phyloP scores from a whole-genome alignment of 129 eudicot genomes.

The Mikania micrantha region DNA sequence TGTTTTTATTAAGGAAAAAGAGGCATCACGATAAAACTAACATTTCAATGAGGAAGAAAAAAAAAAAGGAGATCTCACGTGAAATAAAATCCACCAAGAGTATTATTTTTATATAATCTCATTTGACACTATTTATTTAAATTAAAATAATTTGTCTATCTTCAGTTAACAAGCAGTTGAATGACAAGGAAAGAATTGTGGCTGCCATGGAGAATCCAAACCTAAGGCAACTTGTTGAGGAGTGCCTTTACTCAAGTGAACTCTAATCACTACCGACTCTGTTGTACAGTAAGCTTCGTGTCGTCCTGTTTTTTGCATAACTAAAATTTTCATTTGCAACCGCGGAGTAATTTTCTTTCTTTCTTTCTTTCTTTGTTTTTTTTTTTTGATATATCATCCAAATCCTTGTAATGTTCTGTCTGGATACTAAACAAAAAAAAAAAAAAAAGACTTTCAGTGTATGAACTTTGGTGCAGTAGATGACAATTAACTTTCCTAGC shows the following conservation, averaged over 20 bases:
- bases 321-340: background rate
- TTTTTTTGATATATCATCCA: too few species aligned
- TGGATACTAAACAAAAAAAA: background rate
- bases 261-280: constrained; percentile 28
- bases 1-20: too few species aligned
- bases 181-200: constrained; percentile 84
- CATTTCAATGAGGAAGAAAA: too few species aligned
- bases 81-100: too few species aligned
- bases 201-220: constrained; percentile 93
- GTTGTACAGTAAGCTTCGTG: constrained; percentile 32
- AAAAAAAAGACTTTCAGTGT: too few species aligned
- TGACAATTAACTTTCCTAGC: background rate
- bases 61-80: too few species aligned
- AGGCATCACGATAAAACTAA: too few species aligned
- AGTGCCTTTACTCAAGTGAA: constrained; percentile 75
- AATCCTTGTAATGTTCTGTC: background rate
- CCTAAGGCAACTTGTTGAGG: constrained; percentile 88
- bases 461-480: background rate
- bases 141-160: background rate
- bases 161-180: constrained; percentile 90
- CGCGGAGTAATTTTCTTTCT: background rate
- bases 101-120: background rate
- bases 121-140: background rate
- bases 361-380: too few species aligned
- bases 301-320: constrained; percentile 12